Conservation (phyloP, 768 basidiomycete genomes). For the Dacryopinax primogenitus region DNA sequence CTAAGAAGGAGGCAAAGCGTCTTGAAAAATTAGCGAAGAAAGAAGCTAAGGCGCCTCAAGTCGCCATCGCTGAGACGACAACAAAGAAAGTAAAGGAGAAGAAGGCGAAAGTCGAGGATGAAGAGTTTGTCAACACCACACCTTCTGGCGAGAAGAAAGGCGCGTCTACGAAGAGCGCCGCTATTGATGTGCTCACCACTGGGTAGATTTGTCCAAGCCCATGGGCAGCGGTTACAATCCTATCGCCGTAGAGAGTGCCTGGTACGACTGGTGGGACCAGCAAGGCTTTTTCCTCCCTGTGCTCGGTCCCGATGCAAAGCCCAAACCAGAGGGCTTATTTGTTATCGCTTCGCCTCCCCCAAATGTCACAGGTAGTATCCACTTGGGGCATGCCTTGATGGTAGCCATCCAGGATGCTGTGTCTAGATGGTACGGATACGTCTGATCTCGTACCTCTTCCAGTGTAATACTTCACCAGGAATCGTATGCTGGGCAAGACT, state of each 20-base stretch:
- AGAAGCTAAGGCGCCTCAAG: constrained; percentile 39
- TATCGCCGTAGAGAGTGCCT: constrained; percentile 81
- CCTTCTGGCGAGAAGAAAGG: constrained; percentile 92
- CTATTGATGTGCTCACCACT: not conserved
- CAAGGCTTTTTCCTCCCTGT: constrained; percentile 84
- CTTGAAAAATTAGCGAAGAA: constrained; percentile 47
- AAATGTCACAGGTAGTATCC: constrained; percentile 89
- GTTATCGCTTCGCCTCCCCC: constrained; percentile 87
- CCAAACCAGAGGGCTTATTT: constrained; percentile 55
- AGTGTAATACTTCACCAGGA: constrained; percentile 38
- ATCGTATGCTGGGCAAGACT: constrained; percentile 89
- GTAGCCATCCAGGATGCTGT: constrained; percentile 82
- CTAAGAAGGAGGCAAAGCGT: constrained; percentile 76
- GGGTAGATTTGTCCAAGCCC: constrained; percentile 63
- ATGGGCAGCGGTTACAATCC: constrained; percentile 95
- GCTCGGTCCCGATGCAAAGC: constrained; percentile 41
- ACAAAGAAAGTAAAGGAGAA: constrained; percentile 65
- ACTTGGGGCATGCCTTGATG: constrained; percentile 91
- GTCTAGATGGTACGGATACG: constrained; percentile 55
- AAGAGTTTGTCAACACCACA: constrained; percentile 77
- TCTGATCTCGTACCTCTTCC: not conserved
- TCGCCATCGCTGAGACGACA: constrained; percentile 28
- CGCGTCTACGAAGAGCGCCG: constrained; percentile 26
- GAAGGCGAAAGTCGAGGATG: constrained; percentile 60
- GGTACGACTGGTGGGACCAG: constrained; percentile 97